Evolutionary conservation across 2,329 filamentous ascomycete genomes (phyloP), one percentile per base, ranked within the genome.

Genomic region (Malbranchea zuffiana): DNA sequence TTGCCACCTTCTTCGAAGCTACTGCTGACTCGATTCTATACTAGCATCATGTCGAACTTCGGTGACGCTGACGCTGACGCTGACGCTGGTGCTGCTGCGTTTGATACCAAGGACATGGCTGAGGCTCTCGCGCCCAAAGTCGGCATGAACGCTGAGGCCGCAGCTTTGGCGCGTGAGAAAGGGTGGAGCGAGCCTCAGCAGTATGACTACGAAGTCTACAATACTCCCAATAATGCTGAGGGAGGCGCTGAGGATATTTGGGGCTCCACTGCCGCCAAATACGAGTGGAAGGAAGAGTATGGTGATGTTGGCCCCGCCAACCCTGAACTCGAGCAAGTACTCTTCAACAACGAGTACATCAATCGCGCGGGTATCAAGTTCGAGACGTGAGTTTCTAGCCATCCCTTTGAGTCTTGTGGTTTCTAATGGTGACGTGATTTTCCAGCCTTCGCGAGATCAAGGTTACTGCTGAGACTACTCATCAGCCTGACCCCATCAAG

Each of bases 231-330:
- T 10, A 45, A 49, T 35, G 43, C 37, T 11, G 48, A 50, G 4
- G 44, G 50, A 1, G 24, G 18, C 17, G 30, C 21, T 18, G 42
- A 29, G 26, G 43, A 44, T 15, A 42, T 50, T n/a, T 75, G 67
- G 74, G 64, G 67, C 35, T 64, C 65, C 24, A 72, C 72, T 37
- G 78, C 75, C n/a, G 62, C 55, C 0, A 68, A 81, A 28, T 96
- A 96, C 49, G 75, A 87, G 51, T 96, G 82, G 81, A 70, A 77
- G 12, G 85, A 86, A 7, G 84, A 93, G 2, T 82, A 72, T 47
- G 90, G 88, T 2, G 88, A 96, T 26, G 67, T 98, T 37, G 88
- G 80, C 5, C 86, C 86, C 0, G 67, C 66, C 33, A 72, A 78
- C 36, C 65, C 71, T 0, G 72, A 75, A 32, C 72, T 98, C 0